Conservation (phyloP, 805 yeast genomes). For the Schwanniomyces occidentalis region DNA sequence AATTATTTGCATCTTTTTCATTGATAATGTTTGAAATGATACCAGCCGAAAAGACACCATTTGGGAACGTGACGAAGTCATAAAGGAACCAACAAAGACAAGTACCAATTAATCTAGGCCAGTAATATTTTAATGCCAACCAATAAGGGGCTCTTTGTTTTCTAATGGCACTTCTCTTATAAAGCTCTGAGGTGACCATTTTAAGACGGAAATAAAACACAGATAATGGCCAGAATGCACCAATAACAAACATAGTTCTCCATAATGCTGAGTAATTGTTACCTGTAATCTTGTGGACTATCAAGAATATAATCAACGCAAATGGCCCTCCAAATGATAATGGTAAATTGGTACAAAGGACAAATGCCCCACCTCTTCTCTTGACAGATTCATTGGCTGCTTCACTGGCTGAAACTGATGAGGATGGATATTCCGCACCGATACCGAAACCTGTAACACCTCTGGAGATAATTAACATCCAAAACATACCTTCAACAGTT, state of each 20-base stretch:
- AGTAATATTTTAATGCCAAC: constrained; percentile 63
- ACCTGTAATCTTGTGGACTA: constrained; percentile 60
- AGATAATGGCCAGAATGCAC: constrained; percentile 66
- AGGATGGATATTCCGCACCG: constrained; percentile 76
- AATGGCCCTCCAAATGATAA: constrained; percentile 79
- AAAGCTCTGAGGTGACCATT: constrained; percentile 66
- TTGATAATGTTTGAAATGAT: constrained; percentile 56
- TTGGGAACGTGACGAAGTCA: constrained; percentile 80
- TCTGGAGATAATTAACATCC: constrained; percentile 74
- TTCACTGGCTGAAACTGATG: constrained; percentile 67
- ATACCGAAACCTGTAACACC: constrained; percentile 79
- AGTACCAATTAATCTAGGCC: constrained; percentile 68
- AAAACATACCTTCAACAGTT: constrained; percentile 62
- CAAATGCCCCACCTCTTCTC: constrained; percentile 65
- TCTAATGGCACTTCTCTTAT: constrained; percentile 61
- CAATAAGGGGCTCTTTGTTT: constrained; percentile 51
- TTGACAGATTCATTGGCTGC: constrained; percentile 69
- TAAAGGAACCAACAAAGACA: constrained; percentile 78
- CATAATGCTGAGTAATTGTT: constrained; percentile 56
- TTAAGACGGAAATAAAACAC: constrained; percentile 72
- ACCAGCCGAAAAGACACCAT: constrained; percentile 64
- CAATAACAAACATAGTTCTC: constrained; percentile 70
- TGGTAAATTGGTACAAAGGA: constrained; percentile 71
- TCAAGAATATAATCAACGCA: constrained; percentile 63
- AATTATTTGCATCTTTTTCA: constrained; percentile 28